Conservation (phyloP, 83 land plant genomes). For the Isoetes engelmannii region DNA sequence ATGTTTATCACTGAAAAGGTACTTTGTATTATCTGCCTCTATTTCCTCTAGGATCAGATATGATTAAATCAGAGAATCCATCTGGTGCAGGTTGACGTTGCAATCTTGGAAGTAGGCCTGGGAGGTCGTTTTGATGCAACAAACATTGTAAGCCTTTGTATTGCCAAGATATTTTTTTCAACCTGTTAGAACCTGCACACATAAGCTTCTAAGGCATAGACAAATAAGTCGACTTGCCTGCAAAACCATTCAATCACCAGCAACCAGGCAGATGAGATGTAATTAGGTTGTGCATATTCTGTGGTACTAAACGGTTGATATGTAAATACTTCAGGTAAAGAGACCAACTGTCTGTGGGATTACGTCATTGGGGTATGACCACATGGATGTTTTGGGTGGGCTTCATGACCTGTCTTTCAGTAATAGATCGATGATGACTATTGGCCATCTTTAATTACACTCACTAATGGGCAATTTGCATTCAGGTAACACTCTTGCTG, state of each 20-base stretch:
- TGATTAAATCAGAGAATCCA: not conserved
- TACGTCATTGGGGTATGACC: conserved; percentile 90
- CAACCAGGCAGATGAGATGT: no score
- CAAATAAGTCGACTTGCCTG: no score
- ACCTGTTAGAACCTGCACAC: no score
- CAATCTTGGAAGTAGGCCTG: conserved; percentile 87
- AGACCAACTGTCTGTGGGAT: conserved; percentile 81
- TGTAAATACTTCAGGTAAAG: conserved; percentile 82
- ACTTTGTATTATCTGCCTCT: conserved; percentile 8
- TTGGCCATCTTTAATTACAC: conserved; percentile 5
- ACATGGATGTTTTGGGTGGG: conserved; percentile 94
- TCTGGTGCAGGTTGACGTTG: conserved; percentile 80
- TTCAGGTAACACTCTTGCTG: conserved; percentile 79
- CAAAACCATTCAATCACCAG: no score
- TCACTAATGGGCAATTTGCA: conserved; percentile 1
- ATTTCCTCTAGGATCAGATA: not conserved
- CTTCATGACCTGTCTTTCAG: conserved; percentile 10
- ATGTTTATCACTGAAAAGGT: conserved; percentile 83
- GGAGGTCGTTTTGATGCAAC: conserved; percentile 96
- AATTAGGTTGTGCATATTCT: no score
- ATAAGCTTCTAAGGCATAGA: no score
- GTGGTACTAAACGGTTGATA: no score
- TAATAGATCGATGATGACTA: not conserved
- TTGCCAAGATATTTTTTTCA: not conserved
- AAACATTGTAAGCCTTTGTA: conserved; percentile 88